Conservation (phyloP, 805 yeast species). For the Starmerella bombicola region DNA sequence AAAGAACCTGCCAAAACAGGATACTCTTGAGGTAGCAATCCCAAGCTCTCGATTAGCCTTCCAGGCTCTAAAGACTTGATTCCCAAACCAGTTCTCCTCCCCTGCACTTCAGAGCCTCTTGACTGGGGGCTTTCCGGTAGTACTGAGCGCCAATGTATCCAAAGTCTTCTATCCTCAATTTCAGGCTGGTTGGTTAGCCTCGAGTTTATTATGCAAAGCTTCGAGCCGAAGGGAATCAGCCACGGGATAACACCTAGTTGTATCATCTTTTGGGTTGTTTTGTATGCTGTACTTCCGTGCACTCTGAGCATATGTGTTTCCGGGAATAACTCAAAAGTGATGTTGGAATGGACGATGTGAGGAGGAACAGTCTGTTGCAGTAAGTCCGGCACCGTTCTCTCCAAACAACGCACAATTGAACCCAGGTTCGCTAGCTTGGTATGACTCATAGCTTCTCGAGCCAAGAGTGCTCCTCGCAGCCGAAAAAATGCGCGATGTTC, state of each 20-base stretch:
- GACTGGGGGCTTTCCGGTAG: conserved; percentile 9
- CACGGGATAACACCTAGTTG: conserved; percentile 24
- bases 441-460: conserved; percentile 15
- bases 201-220: conserved; percentile 20
- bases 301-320: conserved; percentile 25
- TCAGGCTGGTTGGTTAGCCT: conserved; percentile 10
- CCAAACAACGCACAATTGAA: conserved; percentile 21
- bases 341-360: conserved; percentile 23
- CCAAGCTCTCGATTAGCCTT: conserved; percentile 22
- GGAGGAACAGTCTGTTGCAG: conserved; percentile 23
- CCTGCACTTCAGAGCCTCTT: background rate
- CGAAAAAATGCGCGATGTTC: too few relatives aligned
- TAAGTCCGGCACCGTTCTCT: conserved; percentile 23
- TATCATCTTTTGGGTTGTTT: conserved; percentile 23
- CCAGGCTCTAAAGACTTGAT: conserved; percentile 16
- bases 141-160: conserved; percentile 21
- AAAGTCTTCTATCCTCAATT: conserved; percentile 16
- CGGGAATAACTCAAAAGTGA: conserved; percentile 25
- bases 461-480: too few relatives aligned
- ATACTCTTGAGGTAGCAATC: conserved; percentile 27
- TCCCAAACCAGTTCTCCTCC: background rate
- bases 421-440: conserved; percentile 26
- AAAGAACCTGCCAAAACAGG: conserved; percentile 30
- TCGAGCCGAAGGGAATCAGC: conserved; percentile 25
- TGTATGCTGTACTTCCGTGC: conserved; percentile 24